phyloP scores from a whole-genome alignment of 176 grass and related monocot genomes.

The Aegilops tauschii region DNA sequence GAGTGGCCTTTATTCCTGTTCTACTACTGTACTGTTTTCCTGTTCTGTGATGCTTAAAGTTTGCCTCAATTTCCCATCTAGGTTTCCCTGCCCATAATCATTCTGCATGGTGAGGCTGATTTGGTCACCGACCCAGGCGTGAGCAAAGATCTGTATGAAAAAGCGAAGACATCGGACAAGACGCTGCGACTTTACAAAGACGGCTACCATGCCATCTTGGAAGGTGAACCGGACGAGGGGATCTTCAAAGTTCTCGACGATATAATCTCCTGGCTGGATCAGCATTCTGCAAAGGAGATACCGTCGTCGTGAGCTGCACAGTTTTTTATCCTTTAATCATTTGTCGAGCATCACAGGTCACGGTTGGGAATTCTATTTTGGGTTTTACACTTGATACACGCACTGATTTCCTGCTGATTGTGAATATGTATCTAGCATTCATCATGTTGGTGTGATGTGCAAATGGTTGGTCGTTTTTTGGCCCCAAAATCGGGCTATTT shows the following conservation, averaged over 20 bases:
- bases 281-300: slow-evolving; percentile 43
- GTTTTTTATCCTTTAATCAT: not conserved
- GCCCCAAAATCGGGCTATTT: too few relatives aligned
- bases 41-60: not conserved
- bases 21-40: not conserved
- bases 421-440: not conserved
- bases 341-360: not conserved
- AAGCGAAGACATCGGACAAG: slow-evolving; percentile 80
- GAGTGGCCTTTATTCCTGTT: not conserved
- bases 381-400: not conserved
- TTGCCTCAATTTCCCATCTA: slow-evolving; percentile 27
- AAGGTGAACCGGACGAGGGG: slow-evolving; percentile 85
- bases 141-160: slow-evolving; percentile 92
- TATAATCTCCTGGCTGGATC: slow-evolving; percentile 86
- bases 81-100: slow-evolving; percentile 87
- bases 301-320: slow-evolving; percentile 18
- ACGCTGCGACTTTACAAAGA: slow-evolving; percentile 74
- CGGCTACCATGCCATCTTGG: slow-evolving; percentile 69
- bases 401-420: not conserved
- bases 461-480: too few relatives aligned
- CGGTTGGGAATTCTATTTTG: not conserved
- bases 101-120: slow-evolving; percentile 85
- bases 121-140: slow-evolving; percentile 78
- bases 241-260: slow-evolving; percentile 81
- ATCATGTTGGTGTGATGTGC: not conserved